Conservation (phyloP, 495 filamentous ascomycete species). For the Aspergillus nanangensis region DNA sequence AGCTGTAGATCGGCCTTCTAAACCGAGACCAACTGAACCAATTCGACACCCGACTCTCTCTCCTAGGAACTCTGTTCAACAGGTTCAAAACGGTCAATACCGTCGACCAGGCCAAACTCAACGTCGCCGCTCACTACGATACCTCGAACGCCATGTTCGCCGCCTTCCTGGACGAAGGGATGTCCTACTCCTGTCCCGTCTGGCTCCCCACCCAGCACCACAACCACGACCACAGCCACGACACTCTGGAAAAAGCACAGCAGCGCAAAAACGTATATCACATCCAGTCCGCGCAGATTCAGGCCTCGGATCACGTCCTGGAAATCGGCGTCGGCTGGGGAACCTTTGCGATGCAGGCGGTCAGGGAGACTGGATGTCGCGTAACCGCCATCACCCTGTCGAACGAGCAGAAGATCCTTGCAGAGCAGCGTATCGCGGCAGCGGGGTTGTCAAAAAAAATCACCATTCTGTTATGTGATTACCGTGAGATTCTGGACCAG, state of each 20-base stretch:
- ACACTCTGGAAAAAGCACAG: background rate
- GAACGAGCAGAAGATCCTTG: background rate
- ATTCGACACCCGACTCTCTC: background rate
- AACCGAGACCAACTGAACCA: background rate
- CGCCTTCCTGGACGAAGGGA: background rate
- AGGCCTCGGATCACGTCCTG: background rate
- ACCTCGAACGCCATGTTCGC: background rate
- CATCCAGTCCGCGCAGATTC: background rate
- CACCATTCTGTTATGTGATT: background rate
- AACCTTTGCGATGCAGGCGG: background rate
- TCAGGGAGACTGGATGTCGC: background rate
- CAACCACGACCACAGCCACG: background rate
- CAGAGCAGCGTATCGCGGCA: background rate
- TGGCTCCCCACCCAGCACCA: background rate
- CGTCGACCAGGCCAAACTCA: background rate
- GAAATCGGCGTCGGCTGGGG: background rate
- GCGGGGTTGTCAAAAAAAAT: background rate
- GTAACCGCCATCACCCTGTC: background rate
- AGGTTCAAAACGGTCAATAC: background rate
- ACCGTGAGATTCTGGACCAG: background rate
- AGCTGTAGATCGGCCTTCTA: background rate
- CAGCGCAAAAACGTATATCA: background rate
- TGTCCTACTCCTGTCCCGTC: background rate
- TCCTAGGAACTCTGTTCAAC: background rate
- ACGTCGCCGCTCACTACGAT: background rate